A percentile compares a stretch with the other conserved stretches of the same genome.
Evolutionary conservation across 192 early-diverging fungal species (phyloP).

Genomic region (Spizellomyces punctatus): DNA sequence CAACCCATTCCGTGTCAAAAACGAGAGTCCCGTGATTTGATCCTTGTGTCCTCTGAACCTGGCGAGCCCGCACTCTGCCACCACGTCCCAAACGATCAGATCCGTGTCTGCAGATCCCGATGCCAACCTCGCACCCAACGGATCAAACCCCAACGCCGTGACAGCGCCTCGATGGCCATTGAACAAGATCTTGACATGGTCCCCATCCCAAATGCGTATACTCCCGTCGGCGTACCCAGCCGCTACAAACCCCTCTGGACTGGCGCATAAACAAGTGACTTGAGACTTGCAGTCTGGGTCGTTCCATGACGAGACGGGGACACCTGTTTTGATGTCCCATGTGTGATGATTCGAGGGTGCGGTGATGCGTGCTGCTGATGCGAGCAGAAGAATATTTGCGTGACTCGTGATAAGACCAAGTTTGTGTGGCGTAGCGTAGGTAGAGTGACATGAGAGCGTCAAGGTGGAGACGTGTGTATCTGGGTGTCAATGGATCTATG

Average conservation of each 20-base stretch:
- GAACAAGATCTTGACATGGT: conserved; percentile 61
- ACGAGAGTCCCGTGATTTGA: conserved; percentile 78
- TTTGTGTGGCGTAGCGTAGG: conserved; percentile 69
- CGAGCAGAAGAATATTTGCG: conserved; percentile 74
- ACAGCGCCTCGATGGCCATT: conserved; percentile 91
- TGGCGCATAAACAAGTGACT: conserved; percentile 75
- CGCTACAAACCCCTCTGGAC: conserved; percentile 74
- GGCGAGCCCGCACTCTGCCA: conserved; percentile 86
- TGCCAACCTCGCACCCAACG: conserved; percentile 76
- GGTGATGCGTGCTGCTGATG: conserved; percentile 70
- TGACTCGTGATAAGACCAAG: conserved; percentile 81
- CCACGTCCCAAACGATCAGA: conserved; percentile 93
- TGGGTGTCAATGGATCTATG: too few relatives aligned
- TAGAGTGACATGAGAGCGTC: too few relatives aligned
- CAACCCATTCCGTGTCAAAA: conserved; percentile 50
- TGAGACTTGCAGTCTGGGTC: conserved; percentile 82
- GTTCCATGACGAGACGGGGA: conserved; percentile 71
- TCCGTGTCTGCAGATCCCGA: conserved; percentile 95
- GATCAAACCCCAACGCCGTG: conserved; percentile 81
- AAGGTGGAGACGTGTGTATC: too few relatives aligned
- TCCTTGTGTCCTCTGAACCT: conserved; percentile 94
- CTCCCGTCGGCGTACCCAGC: conserved; percentile 96
- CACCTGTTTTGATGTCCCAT: conserved; percentile 88
- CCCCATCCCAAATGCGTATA: conserved; percentile 82
- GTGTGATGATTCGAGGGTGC: conserved; percentile 80